A percentile compares a stretch with the other conserved stretches of the same genome.
Evolutionary conservation across 805 yeast genomes (phyloP).

Genomic region (Peterozyma xylosa): DNA sequence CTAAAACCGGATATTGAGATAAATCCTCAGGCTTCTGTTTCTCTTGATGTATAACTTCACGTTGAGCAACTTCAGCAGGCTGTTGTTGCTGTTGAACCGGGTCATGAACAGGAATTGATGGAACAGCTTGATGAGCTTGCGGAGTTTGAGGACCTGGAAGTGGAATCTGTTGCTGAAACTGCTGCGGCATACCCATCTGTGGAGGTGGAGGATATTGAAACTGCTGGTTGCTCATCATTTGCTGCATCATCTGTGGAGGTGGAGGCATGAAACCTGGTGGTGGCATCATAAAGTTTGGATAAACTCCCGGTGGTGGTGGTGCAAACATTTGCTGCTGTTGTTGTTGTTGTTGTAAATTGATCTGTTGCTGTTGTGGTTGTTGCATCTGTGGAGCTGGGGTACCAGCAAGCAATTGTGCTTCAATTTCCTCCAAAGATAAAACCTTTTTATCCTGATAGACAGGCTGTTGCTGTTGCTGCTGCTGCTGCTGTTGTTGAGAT

Average conservation of each 20-base stretch:
- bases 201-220: conserved; percentile 10
- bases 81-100: conserved; percentile 5
- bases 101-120: conserved; percentile 9
- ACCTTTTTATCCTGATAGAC: conserved; percentile 30
- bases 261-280: conserved; percentile 11
- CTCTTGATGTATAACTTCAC: conserved; percentile 2
- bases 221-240: conserved; percentile 14
- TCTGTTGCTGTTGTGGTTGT: conserved; percentile 17
- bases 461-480: conserved; percentile 9
- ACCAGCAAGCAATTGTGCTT: conserved; percentile 60
- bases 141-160: conserved; percentile 18
- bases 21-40: conserved; percentile 18
- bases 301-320: conserved; percentile 13
- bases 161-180: conserved; percentile 14
- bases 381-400: conserved; percentile 18
- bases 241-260: not conserved
- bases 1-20: conserved; percentile 50
- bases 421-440: conserved; percentile 76
- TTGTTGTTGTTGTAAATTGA: conserved; percentile 16
- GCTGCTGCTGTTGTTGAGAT: conserved; percentile 15
- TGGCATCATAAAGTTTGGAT: conserved; percentile 11
- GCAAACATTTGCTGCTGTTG: conserved; percentile 16
- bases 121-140: conserved; percentile 21
- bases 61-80: not conserved
- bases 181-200: conserved; percentile 10